Evolutionary conservation across 2,329 filamentous ascomycete genomes (phyloP), one percentile per base, ranked within the genome.

Genomic region (Elsinoe batatas): DNA sequence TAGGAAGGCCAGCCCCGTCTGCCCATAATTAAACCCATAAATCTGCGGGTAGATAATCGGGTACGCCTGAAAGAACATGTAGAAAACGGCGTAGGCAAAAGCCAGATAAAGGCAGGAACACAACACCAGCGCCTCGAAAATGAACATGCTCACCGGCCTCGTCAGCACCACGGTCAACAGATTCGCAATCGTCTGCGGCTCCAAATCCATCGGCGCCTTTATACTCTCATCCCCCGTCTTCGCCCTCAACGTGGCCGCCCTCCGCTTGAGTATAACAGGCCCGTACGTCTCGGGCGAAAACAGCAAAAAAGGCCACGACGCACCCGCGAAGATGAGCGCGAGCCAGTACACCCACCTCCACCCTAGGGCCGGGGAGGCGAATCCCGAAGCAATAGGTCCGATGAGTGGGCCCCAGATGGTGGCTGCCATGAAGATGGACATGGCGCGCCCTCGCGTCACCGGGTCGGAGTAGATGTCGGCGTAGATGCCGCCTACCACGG

Each of bases 41-140:
- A 82, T 74, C 20, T 70, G 74, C 8, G 58, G 72, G 67, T 88
- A 91, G 60, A 89, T 85, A 58, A 64, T 80, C 65, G 67, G 83
- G 66, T 84, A 91, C 2, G 85, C 84, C 66, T 88, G 82, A 62
- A 91, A 88, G 64, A 82, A 88, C 70, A 91, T 87, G 74, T 82
- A 84, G 59, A 84, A 80, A 58, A 84, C 77, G 3, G 74, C 78
- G 64, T 89, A 91, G 7, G 70, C 72, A 49, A 76, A 72, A 33
- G 82, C 77, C 26, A 91, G 74, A 33, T 87, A 82, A 10, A 90
- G 74, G 67, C 89, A 91, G 1, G 79, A 81, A 49, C 82, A 84
- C 20, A 83, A 74, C 6, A 91, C 85, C 50, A 91, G 85, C 49
- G 84, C 82, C 65, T 93, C 88, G 42, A 78, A 83, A 43, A 71